Evolutionary conservation across 192 early-diverging fungal genomes (phyloP), one percentile per base, ranked within the genome.

Genomic region (Coemansia sp.): DNA sequence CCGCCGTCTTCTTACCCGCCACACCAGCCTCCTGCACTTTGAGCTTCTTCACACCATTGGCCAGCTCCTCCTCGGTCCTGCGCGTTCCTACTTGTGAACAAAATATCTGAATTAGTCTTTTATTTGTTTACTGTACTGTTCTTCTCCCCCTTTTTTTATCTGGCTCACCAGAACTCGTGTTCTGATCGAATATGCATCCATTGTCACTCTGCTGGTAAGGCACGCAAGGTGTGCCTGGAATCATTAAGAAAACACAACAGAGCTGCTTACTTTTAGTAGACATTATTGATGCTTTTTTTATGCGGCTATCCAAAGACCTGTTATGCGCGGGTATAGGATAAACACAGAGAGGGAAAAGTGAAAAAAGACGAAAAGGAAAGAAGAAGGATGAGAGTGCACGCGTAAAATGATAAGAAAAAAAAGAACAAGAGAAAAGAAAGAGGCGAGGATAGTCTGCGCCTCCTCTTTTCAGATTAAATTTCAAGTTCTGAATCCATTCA

Each of bases 21-120:
- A n/a, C 37, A n/a, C 55, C 35, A 30, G 50, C 47, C 40, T 60
- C 52, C 59, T 73, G 68, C 10, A 66, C 74, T 70, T 72, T 73
- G 78, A 70, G 74, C 52, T 61, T 69, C 74, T 81, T 81, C 19
- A 40, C 61, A 46, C 66, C 70, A 43, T 67, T 73, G 49, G 65
- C 50, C n/a, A 65, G 52, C 26, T 53, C 66, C 39, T 69, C 74
- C 13, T 70, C 74, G 7, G 57, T 50, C 39, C 60, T 67, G 37
- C 53, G 78, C 21, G 78, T 62, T 72, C 73, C 78, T 81, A 81
- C 28, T 16, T 37, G 46, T 44, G n/a, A 14, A 33, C 13, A 64
- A 28, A 21, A 23, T 26, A 17, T 23, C 5, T 23, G 8, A 10
- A 23, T 53, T 53, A 53, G 52, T 23, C 26, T 13, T 17, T 8